Conservation (phyloP, 1,284 basidiomycete genomes). For the Golubevia pallescens region DNA sequence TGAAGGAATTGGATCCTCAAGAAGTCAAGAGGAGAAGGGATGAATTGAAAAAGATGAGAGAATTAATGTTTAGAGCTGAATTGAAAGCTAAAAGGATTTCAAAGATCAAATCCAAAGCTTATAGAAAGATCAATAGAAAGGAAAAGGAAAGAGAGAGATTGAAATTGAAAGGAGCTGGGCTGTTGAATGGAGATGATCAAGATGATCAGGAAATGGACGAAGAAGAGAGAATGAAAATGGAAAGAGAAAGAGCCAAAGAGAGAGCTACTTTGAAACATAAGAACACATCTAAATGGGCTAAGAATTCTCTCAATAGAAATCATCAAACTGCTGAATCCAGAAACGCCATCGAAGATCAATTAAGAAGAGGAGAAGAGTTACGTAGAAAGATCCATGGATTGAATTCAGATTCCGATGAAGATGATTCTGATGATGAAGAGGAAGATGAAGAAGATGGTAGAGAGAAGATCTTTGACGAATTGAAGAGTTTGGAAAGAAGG, state of each 20-base stretch:
- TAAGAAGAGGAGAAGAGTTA: constrained; percentile 32
- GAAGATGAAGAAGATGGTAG: constrained; percentile 17
- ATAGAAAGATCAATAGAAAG: constrained; percentile 48
- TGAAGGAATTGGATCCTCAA: constrained; percentile 46
- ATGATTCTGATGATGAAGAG: constrained; percentile 17
- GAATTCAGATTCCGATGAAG: constrained; percentile 6
- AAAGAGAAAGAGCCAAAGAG: constrained; percentile 46
- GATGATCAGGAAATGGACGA: constrained; percentile 26
- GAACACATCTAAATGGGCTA: constrained; percentile 62
- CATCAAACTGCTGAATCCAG: constrained; percentile 33
- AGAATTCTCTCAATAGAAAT: constrained; percentile 25
- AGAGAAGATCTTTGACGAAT: constrained; percentile 44
- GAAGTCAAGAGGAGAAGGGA: constrained; percentile 34
- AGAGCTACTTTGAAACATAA: constrained; percentile 60
- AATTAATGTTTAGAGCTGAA: constrained; percentile 60
- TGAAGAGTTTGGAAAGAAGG: constrained; percentile 22
- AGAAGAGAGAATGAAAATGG: constrained; percentile 39
- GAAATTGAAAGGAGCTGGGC: constrained; percentile 20
- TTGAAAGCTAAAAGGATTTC: constrained; percentile 58
- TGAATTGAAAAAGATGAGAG: constrained; percentile 55
- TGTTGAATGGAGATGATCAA: constrained; percentile 7
- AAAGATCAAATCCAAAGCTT: constrained; percentile 62
- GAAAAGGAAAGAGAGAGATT: constrained; percentile 45
- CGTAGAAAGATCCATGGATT: constrained; percentile 37
- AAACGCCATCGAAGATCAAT: constrained; percentile 47